These are phyloP conservation scores for Boletus sensibilis DNA, from an alignment of 768 basidiomycete species.

Conservation along the genomic window DNA sequence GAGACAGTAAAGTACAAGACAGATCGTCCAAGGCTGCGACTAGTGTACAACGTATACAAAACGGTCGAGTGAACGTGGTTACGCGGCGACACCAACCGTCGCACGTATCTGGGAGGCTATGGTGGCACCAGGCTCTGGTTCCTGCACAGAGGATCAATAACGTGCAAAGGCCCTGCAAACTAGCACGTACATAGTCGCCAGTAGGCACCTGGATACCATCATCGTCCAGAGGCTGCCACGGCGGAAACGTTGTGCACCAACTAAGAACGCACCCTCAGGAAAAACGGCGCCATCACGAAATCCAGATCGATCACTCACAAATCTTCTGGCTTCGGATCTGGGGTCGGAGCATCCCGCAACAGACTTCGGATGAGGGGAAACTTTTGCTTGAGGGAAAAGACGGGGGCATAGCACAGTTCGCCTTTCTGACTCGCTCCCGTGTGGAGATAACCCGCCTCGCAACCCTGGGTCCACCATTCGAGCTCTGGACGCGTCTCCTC, in stretches of 20 bases:
- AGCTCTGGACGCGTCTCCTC: not conserved
- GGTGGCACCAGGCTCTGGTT: not conserved
- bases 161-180: not conserved
- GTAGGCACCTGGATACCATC: not conserved
- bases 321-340: not conserved
- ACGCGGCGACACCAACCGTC: not conserved
- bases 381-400: not conserved
- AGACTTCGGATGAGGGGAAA: not conserved
- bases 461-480: not conserved
- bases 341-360: not conserved
- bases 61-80: not conserved
- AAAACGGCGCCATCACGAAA: not conserved
- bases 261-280: not conserved
- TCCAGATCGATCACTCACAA: not conserved
- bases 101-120: not conserved
- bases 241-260: not conserved
- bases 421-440: not conserved
- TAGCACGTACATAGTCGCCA: not conserved
- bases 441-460: not conserved
- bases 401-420: not conserved
- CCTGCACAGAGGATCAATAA: not conserved
- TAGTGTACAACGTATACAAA: not conserved
- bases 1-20: not conserved
- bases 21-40: not conserved
- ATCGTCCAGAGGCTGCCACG: not conserved